These are phyloP conservation scores for Salix arbutifolia DNA, from an alignment of 345 rosid species.

Conservation along the genomic window DNA sequence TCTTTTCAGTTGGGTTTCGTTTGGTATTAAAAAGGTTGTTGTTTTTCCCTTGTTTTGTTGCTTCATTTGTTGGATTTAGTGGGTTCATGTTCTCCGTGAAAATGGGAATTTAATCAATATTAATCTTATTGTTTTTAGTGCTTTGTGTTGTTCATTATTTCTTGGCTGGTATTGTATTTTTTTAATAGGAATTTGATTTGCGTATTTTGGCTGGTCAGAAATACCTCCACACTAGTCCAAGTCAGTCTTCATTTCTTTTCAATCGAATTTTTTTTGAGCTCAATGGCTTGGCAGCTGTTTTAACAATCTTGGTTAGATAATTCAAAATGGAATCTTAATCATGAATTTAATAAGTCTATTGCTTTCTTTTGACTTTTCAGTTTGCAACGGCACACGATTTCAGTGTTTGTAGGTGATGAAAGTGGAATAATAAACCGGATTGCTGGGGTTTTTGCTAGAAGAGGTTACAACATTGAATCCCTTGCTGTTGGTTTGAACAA, in stretches of 20 bases:
- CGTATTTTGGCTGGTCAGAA: background rate
- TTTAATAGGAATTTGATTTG: background rate
- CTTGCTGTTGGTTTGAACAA: conserved; percentile 88
- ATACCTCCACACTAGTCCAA: background rate
- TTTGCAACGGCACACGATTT: conserved; percentile 72
- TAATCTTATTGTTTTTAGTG: background rate
- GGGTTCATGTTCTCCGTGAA: background rate
- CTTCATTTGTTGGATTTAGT: background rate
- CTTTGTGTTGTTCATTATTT: background rate
- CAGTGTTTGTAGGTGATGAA: conserved; percentile 96
- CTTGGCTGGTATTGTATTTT: background rate
- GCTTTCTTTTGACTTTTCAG: conserved; percentile 26
- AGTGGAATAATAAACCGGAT: conserved; percentile 94
- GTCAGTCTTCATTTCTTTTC: background rate
- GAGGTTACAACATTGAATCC: conserved; percentile 92
- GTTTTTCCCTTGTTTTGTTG: background rate
- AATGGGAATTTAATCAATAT: background rate
- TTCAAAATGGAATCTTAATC: background rate
- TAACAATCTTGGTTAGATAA: background rate
- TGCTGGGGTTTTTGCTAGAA: conserved; percentile 89
- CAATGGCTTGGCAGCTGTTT: background rate
- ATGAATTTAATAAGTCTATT: background rate
- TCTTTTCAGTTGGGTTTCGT: background rate
- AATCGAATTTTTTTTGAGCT: background rate
- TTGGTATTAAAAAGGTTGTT: background rate